phyloP scores from a whole-genome alignment of 192 early-diverging fungal species.

The Coemansia sp. region DNA sequence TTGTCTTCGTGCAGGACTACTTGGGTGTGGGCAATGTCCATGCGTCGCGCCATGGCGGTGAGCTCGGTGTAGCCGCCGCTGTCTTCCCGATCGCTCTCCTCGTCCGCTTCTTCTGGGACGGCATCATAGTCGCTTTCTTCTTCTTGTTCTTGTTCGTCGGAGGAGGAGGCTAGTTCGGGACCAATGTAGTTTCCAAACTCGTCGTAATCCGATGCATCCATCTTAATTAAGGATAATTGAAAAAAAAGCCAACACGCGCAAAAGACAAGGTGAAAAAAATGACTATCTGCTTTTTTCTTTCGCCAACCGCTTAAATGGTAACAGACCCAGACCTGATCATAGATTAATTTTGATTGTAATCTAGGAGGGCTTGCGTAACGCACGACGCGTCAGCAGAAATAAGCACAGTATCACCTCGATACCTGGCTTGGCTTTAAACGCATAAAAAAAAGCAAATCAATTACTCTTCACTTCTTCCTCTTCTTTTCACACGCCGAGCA shows the following conservation, averaged over 20 bases:
- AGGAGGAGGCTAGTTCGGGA: conserved; percentile 73
- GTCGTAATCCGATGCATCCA: conserved; percentile 82
- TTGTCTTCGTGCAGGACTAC: conserved; percentile 98
- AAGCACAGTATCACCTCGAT: too few relatives aligned
- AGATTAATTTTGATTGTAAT: conserved; percentile 2
- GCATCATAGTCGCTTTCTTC: conserved; percentile 56
- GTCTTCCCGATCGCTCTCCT: conserved; percentile 12
- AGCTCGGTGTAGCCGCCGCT: conserved; percentile 12
- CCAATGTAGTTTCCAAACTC: conserved; percentile 99
- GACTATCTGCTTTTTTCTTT: not conserved
- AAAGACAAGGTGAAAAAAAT: not conserved
- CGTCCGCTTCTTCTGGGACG: conserved; percentile 1
- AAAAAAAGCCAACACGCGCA: not conserved
- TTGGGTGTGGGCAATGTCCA: conserved; percentile 56
- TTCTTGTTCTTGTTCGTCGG: conserved; percentile 63
- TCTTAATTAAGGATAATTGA: conserved; percentile 14
- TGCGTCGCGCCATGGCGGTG: conserved; percentile 34
- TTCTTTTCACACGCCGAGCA: not conserved
- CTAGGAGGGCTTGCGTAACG: not conserved
- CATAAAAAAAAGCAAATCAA: not conserved
- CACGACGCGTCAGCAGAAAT: not conserved
- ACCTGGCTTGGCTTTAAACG: too few relatives aligned
- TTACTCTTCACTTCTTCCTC: not conserved
- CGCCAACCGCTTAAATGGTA: not conserved
- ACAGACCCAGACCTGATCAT: not conserved